Conservation (phyloP, 345 rosid species). For the Lenwebbia sp. region DNA sequence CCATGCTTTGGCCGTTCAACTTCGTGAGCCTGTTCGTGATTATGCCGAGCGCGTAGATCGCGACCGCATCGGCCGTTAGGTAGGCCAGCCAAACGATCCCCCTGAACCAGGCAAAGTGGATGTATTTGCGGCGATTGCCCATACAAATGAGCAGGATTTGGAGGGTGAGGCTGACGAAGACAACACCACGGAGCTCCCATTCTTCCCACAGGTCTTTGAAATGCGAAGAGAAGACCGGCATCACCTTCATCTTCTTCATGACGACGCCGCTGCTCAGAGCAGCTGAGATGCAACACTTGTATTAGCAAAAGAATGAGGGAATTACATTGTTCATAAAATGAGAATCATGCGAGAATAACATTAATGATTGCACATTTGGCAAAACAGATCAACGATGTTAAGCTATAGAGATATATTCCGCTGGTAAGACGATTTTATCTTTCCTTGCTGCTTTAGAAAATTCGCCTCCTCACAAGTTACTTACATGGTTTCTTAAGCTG, state of each 20-base stretch:
- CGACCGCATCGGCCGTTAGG: constrained; percentile 10
- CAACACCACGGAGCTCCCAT: constrained; percentile 4
- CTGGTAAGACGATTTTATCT: background rate
- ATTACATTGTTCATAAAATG: background rate
- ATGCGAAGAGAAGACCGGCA: background rate
- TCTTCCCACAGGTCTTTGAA: background rate
- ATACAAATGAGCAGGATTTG: constrained; percentile 2
- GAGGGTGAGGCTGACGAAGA: constrained; percentile 5
- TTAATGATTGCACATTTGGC: background rate
- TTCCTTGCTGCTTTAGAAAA: background rate
- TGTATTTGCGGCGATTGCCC: constrained; percentile 3
- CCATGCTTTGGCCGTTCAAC: background rate
- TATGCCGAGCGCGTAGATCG: constrained; percentile 6
- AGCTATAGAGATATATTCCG: background rate
- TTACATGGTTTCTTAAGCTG: background rate
- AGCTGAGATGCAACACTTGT: accelerated
- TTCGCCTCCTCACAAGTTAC: background rate
- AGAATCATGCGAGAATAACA: background rate
- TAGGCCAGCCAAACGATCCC: constrained; percentile 2
- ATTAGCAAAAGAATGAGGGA: background rate
- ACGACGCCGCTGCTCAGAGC: background rate
- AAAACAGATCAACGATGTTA: background rate
- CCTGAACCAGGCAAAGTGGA: background rate
- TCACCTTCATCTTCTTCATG: background rate
- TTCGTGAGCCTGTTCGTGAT: background rate